These are phyloP conservation scores for Diplodia corticola DNA, from an alignment of 2,329 filamentous ascomycete species.

Conservation along the genomic window DNA sequence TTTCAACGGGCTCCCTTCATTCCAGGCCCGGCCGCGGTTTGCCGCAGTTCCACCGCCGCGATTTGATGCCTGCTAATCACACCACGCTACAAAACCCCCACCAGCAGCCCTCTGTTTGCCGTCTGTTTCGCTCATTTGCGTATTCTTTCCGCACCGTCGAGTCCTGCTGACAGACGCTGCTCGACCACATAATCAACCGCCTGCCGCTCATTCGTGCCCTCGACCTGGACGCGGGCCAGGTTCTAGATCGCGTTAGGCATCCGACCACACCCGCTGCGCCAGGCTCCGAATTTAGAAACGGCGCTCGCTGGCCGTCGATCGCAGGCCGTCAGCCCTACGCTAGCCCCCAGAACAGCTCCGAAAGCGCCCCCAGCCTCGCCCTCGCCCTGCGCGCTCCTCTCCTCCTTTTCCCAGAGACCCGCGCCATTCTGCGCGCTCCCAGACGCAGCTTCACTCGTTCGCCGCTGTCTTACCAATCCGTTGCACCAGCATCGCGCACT, in stretches of 20 bases:
- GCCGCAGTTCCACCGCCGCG: not conserved
- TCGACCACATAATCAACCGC: not conserved
- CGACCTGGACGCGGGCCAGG: not conserved
- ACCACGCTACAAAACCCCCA: not conserved
- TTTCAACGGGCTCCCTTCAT: not conserved
- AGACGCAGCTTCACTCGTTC: slow-evolving; percentile 10
- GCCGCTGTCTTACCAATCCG: slow-evolving; percentile 6
- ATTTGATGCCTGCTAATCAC: slow-evolving; percentile 2
- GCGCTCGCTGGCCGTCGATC: not conserved
- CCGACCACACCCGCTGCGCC: not conserved
- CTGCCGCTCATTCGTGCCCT: too few species aligned
- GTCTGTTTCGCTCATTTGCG: not conserved
- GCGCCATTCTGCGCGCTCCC: not conserved
- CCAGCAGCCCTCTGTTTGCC: not conserved
- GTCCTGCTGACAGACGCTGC: not conserved
- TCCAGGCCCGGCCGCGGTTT: not conserved
- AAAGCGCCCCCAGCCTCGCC: not conserved
- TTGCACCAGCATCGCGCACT: not conserved
- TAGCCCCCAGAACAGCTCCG: slow-evolving; percentile 4
- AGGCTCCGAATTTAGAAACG: slow-evolving; percentile 11
- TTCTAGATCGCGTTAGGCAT: slow-evolving; percentile 14
- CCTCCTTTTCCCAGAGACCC: slow-evolving; percentile 6
- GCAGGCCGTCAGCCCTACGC: slow-evolving; percentile 11
- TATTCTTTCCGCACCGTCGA: not conserved
- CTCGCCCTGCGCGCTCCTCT: not conserved